These are phyloP conservation scores for Monilinia fructigena DNA, from an alignment of 2,329 filamentous ascomycete genomes.

Conservation along the genomic window DNA sequence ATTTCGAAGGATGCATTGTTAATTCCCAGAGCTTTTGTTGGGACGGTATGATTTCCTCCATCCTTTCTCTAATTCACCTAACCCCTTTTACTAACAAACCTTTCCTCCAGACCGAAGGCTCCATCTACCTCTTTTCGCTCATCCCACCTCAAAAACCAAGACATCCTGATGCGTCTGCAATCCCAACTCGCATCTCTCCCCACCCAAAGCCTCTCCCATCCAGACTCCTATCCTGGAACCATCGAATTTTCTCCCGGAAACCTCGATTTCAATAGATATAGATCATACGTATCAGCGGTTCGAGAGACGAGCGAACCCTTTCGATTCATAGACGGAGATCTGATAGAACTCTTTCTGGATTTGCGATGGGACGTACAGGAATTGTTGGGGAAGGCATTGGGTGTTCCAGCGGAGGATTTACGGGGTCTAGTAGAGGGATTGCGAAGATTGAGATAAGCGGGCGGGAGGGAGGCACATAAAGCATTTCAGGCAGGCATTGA, in stretches of 20 bases:
- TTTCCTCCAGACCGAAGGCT: constrained; percentile 72
- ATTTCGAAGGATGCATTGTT: constrained; percentile 65
- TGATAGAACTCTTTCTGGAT: constrained; percentile 82
- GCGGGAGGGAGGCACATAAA: too few species aligned
- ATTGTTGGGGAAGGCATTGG: constrained; percentile 54
- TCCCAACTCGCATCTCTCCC: constrained; percentile 56
- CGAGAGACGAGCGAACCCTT: constrained; percentile 72
- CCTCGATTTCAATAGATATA: constrained; percentile 73
- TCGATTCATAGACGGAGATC: constrained; percentile 87
- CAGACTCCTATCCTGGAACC: not conserved
- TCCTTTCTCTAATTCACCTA: constrained; percentile 15
- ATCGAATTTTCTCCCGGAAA: constrained; percentile 68
- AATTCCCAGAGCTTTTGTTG: constrained; percentile 80
- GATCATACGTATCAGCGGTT: constrained; percentile 75
- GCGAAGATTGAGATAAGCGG: constrained; percentile 56
- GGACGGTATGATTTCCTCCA: constrained; percentile 62
- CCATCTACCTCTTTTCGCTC: constrained; percentile 83
- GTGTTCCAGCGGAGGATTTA: constrained; percentile 61
- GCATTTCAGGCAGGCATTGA: too few species aligned
- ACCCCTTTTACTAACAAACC: not conserved
- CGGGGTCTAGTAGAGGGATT: constrained; percentile 61
- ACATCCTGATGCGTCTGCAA: constrained; percentile 82
- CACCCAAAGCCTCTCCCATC: not conserved
- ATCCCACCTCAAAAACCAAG: constrained; percentile 69
- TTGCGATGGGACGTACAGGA: constrained; percentile 58